Base-by-base conservation (phyloP, 192 early-diverging fungal genomes). In the Oehlia diaphana region DNA sequence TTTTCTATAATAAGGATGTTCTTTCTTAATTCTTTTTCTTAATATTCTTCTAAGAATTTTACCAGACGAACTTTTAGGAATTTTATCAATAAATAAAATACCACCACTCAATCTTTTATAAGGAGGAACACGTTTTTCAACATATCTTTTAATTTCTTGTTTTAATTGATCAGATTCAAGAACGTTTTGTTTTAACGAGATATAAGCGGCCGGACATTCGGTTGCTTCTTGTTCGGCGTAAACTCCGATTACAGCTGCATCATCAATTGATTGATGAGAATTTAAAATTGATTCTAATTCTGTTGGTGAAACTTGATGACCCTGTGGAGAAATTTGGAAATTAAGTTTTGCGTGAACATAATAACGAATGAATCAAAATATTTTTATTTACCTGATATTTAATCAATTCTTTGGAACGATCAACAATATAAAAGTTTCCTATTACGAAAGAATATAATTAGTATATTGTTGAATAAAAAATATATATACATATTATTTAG, bases 341-440 rank as follows among this genome's bases (percentile, higher is more conserved):
- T 47, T 47, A 12, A 12, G 10, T 47, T 2, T 47, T 12, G 4
- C 10, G 44, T 47, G 10, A 47, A 10, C 44, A 47, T 10, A 12
- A 12, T 47, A 47, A 1, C 39, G 10, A 10, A 47, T 13, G 2
- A 47, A 12, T 47, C 44, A 47, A 47, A 47, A 47, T 47, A 47
- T 47, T 47, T 37, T 47, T 47, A 47, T 79, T 90, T 89, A 23
- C 90, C 81, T 96, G 96, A 88, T 93, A 98, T 82, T 98, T 97
- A 85, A 98, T 97, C 12, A 97, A 85, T 79, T 96, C 95, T 88
- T 97, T 98, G 47, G 93, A 80, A 19, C 97, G 92, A 79, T 93
- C 93, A 9, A 89, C 86, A 37, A 92, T 87, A 80, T 85, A 91
- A 74, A 92, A 91, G 76, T 91, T 81, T 58, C 72, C 72, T 74